A percentile compares a stretch with the other conserved stretches of the same genome.
These are phyloP conservation scores for Leptographium flavum DNA, from an alignment of 2,329 filamentous ascomycete species.

Conservation along the genomic window DNA sequence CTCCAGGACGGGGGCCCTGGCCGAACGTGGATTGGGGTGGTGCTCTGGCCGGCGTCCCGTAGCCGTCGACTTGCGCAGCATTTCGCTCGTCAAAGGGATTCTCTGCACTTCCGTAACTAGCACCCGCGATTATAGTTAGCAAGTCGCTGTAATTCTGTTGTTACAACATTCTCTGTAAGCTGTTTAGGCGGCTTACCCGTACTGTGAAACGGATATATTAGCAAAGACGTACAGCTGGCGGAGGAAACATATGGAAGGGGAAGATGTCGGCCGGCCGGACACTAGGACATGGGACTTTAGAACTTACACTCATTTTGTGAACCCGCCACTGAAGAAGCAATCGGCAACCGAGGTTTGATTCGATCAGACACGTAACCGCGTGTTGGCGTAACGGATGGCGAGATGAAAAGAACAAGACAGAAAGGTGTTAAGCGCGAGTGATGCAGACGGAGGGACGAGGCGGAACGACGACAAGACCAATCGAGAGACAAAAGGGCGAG, in stretches of 20 bases:
- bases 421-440: too few relatives aligned
- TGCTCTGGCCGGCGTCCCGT: conserved; percentile 17
- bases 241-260: neutral
- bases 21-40: conserved; percentile 16
- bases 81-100: conserved; percentile 48
- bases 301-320: too few relatives aligned
- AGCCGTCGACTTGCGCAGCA: conserved; percentile 21
- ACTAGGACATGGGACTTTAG: too few relatives aligned
- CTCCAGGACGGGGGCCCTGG: conserved; percentile 17
- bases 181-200: conserved; percentile 34
- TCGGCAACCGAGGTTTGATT: too few relatives aligned
- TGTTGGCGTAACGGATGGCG: too few relatives aligned
- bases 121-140: conserved; percentile 1
- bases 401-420: too few relatives aligned
- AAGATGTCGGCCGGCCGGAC: too few relatives aligned
- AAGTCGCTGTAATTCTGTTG: conserved; percentile 16
- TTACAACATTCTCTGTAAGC: neutral
- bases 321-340: too few relatives aligned
- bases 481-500: neutral
- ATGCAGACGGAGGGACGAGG: too few relatives aligned
- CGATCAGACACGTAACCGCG: too few relatives aligned
- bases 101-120: conserved; percentile 37
- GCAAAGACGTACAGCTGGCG: neutral
- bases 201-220: conserved; percentile 25
- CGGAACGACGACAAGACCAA: too few relatives aligned